These are phyloP conservation scores for Globisporangium rhizosaccharum DNA, from an alignment of 352 stramenopile genomes.

Conservation along the genomic window DNA sequence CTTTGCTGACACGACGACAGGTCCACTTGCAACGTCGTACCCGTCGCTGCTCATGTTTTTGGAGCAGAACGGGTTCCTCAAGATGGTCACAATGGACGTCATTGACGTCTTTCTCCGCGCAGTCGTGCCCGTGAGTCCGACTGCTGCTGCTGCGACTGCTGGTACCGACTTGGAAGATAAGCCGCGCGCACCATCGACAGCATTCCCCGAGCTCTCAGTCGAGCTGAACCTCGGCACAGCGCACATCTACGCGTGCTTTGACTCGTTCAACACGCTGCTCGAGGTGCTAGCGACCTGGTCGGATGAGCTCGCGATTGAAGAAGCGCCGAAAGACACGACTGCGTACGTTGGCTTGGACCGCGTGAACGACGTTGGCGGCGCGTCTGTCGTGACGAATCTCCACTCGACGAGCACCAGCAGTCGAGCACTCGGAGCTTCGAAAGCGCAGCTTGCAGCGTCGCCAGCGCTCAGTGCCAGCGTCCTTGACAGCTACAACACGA, in stretches of 20 bases:
- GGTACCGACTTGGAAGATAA: conserved; percentile 24
- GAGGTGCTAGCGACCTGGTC: conserved; percentile 65
- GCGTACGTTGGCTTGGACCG: conserved; percentile 76
- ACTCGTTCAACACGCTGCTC: conserved; percentile 85
- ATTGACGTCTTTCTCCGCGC: conserved; percentile 79
- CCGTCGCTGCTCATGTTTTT: conserved; percentile 74
- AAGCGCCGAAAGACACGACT: conserved; percentile 63
- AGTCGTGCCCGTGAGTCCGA: conserved; percentile 35
- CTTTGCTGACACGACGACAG: conserved; percentile 24
- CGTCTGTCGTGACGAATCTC: conserved; percentile 76
- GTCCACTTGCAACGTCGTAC: conserved; percentile 25
- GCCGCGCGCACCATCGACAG: conserved; percentile 18
- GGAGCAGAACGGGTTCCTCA: conserved; percentile 76
- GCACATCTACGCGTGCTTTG: conserved; percentile 87
- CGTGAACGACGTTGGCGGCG: conserved; percentile 41
- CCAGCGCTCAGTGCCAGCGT: neutral
- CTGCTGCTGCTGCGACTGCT: neutral
- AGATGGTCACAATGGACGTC: conserved; percentile 83
- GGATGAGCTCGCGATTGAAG: conserved; percentile 60
- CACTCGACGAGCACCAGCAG: conserved; percentile 24
- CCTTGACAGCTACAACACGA: neutral
- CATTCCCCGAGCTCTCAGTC: conserved; percentile 65
- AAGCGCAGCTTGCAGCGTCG: neutral
- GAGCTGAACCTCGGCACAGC: conserved; percentile 80
- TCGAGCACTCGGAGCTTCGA: conserved; percentile 19